Evolutionary conservation across 2,329 filamentous ascomycete genomes (phyloP).

Genomic region (Teratosphaeria destructans): DNA sequence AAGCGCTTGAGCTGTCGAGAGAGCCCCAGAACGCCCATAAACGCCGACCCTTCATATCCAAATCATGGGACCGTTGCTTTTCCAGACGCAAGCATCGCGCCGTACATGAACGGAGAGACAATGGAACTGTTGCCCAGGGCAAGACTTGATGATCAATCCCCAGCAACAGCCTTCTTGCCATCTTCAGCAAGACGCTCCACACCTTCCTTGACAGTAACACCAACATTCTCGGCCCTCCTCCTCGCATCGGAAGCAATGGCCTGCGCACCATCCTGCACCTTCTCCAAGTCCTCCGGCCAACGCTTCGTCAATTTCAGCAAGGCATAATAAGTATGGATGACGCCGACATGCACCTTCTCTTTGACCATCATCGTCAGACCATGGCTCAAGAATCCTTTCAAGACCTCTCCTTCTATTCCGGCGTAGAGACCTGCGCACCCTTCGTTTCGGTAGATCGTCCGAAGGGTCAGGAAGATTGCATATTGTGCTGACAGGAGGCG

Average conservation of each 20-base stretch:
- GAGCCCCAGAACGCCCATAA: not conserved
- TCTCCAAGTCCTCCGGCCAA: slow-evolving; percentile 31
- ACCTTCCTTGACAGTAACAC: slow-evolving; percentile 9
- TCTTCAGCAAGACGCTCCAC: slow-evolving; percentile 13
- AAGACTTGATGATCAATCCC: not conserved
- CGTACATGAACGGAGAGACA: too few species aligned
- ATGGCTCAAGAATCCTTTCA: slow-evolving; percentile 77
- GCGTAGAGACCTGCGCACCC: slow-evolving; percentile 62
- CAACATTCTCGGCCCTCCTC: slow-evolving; percentile 21
- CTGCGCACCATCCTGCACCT: slow-evolving; percentile 12
- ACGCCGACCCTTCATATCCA: not conserved
- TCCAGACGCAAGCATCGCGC: not conserved
- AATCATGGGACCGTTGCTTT: not conserved
- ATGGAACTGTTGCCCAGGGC: not conserved
- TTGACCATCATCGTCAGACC: slow-evolving; percentile 83
- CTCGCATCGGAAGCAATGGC: slow-evolving; percentile 15
- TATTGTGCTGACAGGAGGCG: slow-evolving; percentile 20
- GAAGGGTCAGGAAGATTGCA: slow-evolving; percentile 20
- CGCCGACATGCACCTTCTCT: slow-evolving; percentile 59
- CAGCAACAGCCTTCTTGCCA: not conserved
- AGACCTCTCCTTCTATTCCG: slow-evolving; percentile 63
- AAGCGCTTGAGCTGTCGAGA: not conserved
- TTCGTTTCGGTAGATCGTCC: slow-evolving; percentile 37
- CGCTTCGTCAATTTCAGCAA: slow-evolving; percentile 40
- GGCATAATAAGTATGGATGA: slow-evolving; percentile 63